A percentile compares a stretch with the other conserved stretches of the same genome.
Evolutionary conservation across 1,139 yeast genomes (phyloP).

Genomic region (Candida sp.): DNA sequence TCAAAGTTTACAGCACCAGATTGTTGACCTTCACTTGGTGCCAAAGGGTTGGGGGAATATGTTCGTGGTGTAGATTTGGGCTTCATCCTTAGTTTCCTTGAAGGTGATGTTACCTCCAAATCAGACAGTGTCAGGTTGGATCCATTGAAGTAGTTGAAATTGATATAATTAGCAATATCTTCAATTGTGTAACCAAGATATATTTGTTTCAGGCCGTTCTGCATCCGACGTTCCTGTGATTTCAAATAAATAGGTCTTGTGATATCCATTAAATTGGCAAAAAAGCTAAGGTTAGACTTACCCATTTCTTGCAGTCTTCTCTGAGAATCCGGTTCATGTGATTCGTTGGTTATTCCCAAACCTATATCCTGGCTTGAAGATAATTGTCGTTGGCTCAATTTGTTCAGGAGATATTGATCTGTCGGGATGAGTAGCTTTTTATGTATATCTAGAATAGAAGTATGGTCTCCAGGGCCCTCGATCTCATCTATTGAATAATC

Average conservation of each 20-base stretch:
- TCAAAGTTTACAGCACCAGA: conserved; percentile 16
- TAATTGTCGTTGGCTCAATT: conserved; percentile 12
- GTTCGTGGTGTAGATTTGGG: conserved; percentile 2
- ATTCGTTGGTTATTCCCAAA: conserved; percentile 17
- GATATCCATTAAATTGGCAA: conserved; percentile 17
- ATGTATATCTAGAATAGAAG: conserved; percentile 29
- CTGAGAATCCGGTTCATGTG: conserved; percentile 5
- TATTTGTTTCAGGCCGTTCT: conserved; percentile 18
- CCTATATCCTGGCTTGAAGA: conserved; percentile 17
- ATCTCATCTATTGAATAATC: conserved; percentile 23
- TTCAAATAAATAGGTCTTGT: conserved; percentile 21
- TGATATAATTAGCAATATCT: conserved; percentile 25
- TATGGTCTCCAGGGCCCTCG: conserved; percentile 20
- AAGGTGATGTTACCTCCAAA: conserved; percentile 2
- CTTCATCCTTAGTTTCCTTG: conserved; percentile 2
- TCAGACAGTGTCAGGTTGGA: neutral
- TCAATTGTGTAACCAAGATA: conserved; percentile 22
- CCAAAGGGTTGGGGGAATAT: conserved; percentile 1
- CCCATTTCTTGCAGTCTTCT: conserved; percentile 12
- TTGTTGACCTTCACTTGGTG: neutral
- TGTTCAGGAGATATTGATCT: conserved; percentile 33
- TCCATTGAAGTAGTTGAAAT: conserved; percentile 18
- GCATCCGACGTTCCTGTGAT: conserved; percentile 16
- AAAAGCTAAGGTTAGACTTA: conserved; percentile 19
- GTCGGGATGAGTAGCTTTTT: conserved; percentile 37